Conservation (phyloP, 108 stramenopile genomes). For the Thalassiosira profunda region DNA sequence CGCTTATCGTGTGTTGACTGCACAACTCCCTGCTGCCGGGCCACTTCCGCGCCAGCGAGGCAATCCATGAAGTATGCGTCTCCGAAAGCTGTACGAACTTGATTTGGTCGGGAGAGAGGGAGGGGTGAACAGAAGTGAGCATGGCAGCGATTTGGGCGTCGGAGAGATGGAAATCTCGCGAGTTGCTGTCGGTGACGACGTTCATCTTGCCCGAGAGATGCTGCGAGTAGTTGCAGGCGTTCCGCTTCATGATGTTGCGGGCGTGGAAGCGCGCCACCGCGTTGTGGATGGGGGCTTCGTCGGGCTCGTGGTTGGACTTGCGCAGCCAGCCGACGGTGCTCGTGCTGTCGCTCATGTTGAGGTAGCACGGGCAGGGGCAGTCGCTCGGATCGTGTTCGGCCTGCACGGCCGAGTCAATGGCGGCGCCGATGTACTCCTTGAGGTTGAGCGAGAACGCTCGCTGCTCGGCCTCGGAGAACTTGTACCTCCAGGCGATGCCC, state of each 20-base stretch:
- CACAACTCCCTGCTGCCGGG: conserved; percentile 4
- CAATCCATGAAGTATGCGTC: conserved; percentile 4
- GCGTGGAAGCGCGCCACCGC: not conserved
- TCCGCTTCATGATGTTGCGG: not conserved
- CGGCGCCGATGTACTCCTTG: conserved; percentile 6
- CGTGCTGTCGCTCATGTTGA: conserved; percentile 9
- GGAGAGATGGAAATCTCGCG: conserved; percentile 7
- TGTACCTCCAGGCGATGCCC: not conserved
- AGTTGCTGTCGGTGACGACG: conserved; percentile 6
- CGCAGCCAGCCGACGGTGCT: conserved; percentile 3
- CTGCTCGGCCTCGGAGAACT: conserved; percentile 1
- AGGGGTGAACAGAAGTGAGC: not conserved
- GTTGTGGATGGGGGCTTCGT: not conserved
- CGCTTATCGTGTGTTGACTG: conserved; percentile 15
- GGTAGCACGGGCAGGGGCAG: conserved; percentile 2
- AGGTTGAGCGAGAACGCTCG: conserved; percentile 3
- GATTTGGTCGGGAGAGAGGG: not conserved
- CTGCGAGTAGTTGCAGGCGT: conserved; percentile 18
- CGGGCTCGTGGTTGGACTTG: conserved; percentile 13
- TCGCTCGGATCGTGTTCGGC: not conserved
- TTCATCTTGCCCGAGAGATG: conserved; percentile 7
- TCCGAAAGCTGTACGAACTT: not conserved
- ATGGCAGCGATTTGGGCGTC: conserved; percentile 2
- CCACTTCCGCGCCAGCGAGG: conserved; percentile 1
- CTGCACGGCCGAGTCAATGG: not conserved